Evolutionary conservation across 805 yeast species (phyloP), one percentile per base, ranked within the genome.

Genomic region (Candida broadrunensis): DNA sequence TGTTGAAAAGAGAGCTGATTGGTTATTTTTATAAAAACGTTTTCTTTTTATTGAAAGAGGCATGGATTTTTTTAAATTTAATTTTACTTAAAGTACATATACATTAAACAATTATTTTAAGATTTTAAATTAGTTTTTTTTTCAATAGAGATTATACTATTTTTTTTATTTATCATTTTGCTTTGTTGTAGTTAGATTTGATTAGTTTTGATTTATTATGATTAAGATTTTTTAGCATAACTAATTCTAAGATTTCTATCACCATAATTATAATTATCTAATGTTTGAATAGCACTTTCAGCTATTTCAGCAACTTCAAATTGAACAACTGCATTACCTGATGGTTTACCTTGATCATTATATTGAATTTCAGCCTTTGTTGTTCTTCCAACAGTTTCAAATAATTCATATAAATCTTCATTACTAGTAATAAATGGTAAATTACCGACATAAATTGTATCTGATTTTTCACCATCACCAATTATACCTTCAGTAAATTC

Each of bases 381-480:
- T 14, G 91, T 88, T 36, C 76, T 67, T 17, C 96, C 96, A 40
- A 89, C 78, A 27, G 91, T 83, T 58, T 84, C 91, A 59, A 90
- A 90, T 44, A 91, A 73, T 50, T 90, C 97, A 48, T 72, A 78
- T 49, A 91, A 74, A 63, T 91, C 97, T 43, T 83, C 81, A 49
- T 83, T 81, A 24, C 88, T 79, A n/a, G 97, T 90, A 38, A 89
- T 83, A 73, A 79, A 88, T 23, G 98, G 98, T 56, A 91, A 70
- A 67, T 91, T 91, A 34, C 73, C 75, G 17, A 85, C 89, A 56
- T 66, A 85, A 34, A 91, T 75, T 14, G 63, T 60, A 43, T 55
- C 64, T 12, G 65, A 56, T 17, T 77, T 72, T 25, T 70, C 77
- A 37, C 80, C 82, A 37, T 78, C 80, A 2, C 84, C 86, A 7